Base-by-base conservation (phyloP, 2,329 filamentous ascomycete species). In the Pseudocercospora musae region DNA sequence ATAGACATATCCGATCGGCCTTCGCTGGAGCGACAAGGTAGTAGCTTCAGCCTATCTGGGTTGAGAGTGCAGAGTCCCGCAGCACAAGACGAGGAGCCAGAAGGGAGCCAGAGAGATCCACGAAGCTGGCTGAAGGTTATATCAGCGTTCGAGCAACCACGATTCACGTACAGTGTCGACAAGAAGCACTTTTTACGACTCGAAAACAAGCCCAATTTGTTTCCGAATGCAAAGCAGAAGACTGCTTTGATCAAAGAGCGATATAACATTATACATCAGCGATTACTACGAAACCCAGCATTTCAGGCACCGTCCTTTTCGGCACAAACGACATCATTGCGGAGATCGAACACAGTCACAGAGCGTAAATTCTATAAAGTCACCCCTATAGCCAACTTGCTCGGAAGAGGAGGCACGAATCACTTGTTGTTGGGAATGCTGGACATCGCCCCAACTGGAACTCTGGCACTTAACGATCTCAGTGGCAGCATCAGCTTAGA, bases 211-310 rank as follows among this genome's bases (percentile, higher is more conserved):
- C 76, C 77, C 0, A 76, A 77, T 0, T 71, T 78, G 8, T 79
- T 99, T 66, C 92, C 96, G 0, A 81, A 85, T 8, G 87, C 92
- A 15, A 85, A 87, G 5, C 89, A 93, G 72, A 96, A 96, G 76
- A 96, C 92, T 1, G 82, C 87, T 2, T 81, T 95, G 49, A 97
- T 97, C 78, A 87, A 92, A 67, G 93, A 97, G 74, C 86, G 93
- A 66, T 98, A 96, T 75, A 90, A 96, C 70, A 85, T 98, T 59
- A 89, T 98, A 56, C 90, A 97, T 74, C 94, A 98, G 75, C 88
- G 95, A 18, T 85, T 98, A 18, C 84, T 98, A 44, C 89, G 95
- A 54, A 97, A 97, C 73, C 92, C 97, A 76, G 88, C 91, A 20
- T 99, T 99, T 70, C 93, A 97, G 75, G 87, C 87, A 20, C 92